Base-by-base conservation (phyloP, 352 stramenopile species). In the Globisporangium cylindrosporum region DNA sequence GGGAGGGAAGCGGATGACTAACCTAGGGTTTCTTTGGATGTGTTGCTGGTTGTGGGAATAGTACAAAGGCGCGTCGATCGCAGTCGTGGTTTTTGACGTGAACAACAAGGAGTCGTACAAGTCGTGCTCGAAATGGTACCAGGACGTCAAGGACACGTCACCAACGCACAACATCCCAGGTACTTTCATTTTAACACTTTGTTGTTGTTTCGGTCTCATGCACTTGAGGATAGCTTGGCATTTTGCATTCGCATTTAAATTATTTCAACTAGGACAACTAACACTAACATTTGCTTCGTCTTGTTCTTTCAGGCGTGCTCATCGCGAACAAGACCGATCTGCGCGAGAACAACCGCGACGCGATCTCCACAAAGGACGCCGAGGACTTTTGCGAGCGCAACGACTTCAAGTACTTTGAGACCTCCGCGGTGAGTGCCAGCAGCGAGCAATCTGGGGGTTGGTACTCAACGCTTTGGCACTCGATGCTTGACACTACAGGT, bases 41-140 rank as follows among this genome's bases (percentile, higher is more conserved):
- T n/a, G 4, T 7, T 18, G 12, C 14, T 48, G 38, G 3, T 49
- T 60, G 6, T 43, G 59, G 9, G 36, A 58, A 32, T 36, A 89
- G 81, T 92, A 93, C 74, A 86, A 91, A 66, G 84, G 83, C 53
- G 88, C 86, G 14, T 92, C 84, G 20, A 90, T 93, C 46, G 84
- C 81, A 18, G 73, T 93, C 41, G 74, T 94, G 1, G 83, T 94
- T n/a, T 94, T 88, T 67, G 88, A 95, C 57, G 75, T 93, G 60
- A 94, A 93, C 73, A 95, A 90, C 71, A 91, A 91, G 66, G 87
- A 95, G 60, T 95, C 87, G 24, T 93, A 91, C 77, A 93, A 93
- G 69, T 90, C 87, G 34, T 88, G 81, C 15, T 82, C 73, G 62
- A 93, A 93, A 66, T 95, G 87, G 87, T 92, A 88, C 51, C 86